Evolutionary conservation across 2,329 filamentous ascomycete species (phyloP), one percentile per base, ranked within the genome.

Genomic region (Trichoderma endophyticum): DNA sequence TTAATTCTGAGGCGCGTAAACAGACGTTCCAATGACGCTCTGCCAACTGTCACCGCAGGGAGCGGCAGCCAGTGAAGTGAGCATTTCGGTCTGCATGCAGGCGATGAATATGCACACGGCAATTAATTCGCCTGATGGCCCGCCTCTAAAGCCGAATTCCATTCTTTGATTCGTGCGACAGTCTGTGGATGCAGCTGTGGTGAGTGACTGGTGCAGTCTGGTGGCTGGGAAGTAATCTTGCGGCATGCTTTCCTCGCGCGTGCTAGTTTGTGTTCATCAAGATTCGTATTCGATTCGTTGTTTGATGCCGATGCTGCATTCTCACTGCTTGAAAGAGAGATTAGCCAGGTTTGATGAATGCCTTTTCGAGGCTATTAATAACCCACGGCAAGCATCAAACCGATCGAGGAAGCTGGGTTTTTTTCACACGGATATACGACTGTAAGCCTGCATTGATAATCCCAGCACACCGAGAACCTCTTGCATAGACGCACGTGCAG

Each of bases 1-100:
- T 60, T 51, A 51, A 34, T 26, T 60, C 24, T 34, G 66, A 34
- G 43, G 48, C 56, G 67, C 21, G 57, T 34, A 24, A 7, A 34
- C 43, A 39, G 57, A 21, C 57, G 67, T 70, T 70, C 67, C 67
- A 70, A 70, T 70, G 34, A 61, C 11, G 26, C 57, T 54, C 36
- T 70, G 67, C 67, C 67, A 70, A 51, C 67, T 70, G 67, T 70
- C 39, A 59, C 30, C 67, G 67, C 67, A 70, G 67, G 39, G 28
- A 60, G 39, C 54, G 57, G 39, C 57, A 36, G 57, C 67, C 67
- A 61, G 67, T 70, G 57, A 70, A 36, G 54, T 36, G 57, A 54
- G 36, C 6, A 30, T 28, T 62, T 70, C 67, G 28, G 67, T 70
- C 36, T 70, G 57, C 67, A 62, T 70, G 67, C 67, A 62, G 67